Evolutionary conservation across 2,329 filamentous ascomycete species (phyloP).

Genomic region (Hypoxylon sp.): DNA sequence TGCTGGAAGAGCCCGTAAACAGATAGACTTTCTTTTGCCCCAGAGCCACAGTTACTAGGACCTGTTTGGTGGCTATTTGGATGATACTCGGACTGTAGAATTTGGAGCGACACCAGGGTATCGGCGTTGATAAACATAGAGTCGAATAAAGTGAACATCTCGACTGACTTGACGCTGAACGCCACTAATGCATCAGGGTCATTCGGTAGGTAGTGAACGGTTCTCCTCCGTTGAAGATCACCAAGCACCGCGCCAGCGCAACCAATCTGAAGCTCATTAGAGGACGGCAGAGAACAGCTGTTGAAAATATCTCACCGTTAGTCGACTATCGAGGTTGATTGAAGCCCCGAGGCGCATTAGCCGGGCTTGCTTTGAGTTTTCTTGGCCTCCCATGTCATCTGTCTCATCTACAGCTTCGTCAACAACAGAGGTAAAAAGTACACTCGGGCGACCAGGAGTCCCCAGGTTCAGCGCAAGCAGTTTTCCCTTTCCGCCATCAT

Average conservation of each 20-base stretch:
- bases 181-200: conserved; percentile 65
- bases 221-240: conserved; percentile 78
- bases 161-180: conserved; percentile 72
- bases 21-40: conserved; percentile 83
- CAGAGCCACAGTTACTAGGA: conserved; percentile 69
- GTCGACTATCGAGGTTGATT: conserved; percentile 78
- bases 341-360: conserved; percentile 76
- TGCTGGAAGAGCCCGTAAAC: conserved; percentile 85
- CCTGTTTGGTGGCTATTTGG: conserved; percentile 84
- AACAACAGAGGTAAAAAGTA: conserved; percentile 72
- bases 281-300: neutral
- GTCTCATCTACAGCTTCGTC: conserved; percentile 54
- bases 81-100: conserved; percentile 84
- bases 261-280: conserved; percentile 66
- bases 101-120: conserved; percentile 84
- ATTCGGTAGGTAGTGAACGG: conserved; percentile 71
- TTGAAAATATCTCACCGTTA: conserved; percentile 66
- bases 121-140: conserved; percentile 85
- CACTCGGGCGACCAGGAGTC: conserved; percentile 61
- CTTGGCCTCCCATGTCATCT: conserved; percentile 54
- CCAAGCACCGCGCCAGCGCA: conserved; percentile 90
- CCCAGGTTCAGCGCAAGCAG: conserved; percentile 70
- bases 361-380: conserved; percentile 70
- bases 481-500: conserved; percentile 74
- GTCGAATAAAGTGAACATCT: conserved; percentile 78